phyloP scores from a whole-genome alignment of 345 rosid genomes.

The Euphorbia pulcherrima region DNA sequence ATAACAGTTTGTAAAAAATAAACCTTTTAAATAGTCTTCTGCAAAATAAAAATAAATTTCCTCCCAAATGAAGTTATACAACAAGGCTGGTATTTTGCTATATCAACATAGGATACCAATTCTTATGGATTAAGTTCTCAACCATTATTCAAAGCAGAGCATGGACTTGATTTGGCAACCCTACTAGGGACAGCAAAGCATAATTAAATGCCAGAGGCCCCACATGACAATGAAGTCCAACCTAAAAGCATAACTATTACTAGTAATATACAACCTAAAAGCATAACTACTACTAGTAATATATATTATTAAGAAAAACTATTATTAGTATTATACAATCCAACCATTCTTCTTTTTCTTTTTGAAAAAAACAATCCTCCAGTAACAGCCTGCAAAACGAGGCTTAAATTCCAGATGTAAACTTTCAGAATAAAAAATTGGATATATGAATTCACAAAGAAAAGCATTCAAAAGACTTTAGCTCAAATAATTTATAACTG shows the following conservation, averaged over 20 bases:
- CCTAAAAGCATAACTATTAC: background rate
- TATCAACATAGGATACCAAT: background rate
- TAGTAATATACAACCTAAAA: background rate
- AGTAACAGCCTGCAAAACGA: background rate
- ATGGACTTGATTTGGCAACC: background rate
- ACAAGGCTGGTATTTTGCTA: background rate
- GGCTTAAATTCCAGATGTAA: background rate
- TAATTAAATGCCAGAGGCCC: slow-evolving; percentile 6
- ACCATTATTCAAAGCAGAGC: background rate
- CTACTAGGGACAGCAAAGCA: background rate
- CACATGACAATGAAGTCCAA: slow-evolving; percentile 11
- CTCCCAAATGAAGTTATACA: background rate
- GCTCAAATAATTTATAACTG: background rate
- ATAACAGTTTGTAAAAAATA: no score
- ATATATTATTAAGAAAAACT: no score
- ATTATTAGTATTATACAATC: no score
- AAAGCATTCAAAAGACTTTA: background rate
- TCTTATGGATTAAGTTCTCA: slow-evolving; percentile 9
- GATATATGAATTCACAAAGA: background rate
- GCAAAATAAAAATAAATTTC: background rate
- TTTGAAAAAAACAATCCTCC: background rate
- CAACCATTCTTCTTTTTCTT: background rate
- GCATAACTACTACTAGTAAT: background rate
- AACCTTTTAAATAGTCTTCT: background rate
- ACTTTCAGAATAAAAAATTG: background rate